Base-by-base conservation (phyloP, 495 filamentous ascomycete species). In the Pyronema omphalodes region DNA sequence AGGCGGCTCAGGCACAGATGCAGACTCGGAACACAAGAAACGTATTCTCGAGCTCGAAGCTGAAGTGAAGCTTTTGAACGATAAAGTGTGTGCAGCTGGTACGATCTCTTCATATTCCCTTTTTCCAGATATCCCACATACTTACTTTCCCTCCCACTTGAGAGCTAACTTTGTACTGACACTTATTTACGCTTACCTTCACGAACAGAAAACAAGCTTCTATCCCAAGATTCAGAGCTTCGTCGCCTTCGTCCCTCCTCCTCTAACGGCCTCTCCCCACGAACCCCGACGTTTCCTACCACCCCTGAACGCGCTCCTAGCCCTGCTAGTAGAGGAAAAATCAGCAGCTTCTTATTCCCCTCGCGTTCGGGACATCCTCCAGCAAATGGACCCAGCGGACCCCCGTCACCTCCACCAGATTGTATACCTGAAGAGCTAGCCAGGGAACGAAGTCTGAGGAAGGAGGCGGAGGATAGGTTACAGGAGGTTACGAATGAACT, bases 151-250 rank as follows among this genome's bases (percentile, higher is more conserved):
- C 23, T 29, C 23, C 23, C 23, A 29, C 23, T 29, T 29, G 5
- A 29, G 5, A 29, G 23, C 23, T 29, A 29, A 29, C 23, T 29
- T 34, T n/a, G 35, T 14, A 55, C 51, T 23, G 37, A 37, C 12
- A 12, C 37, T n/a, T n/a, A 34, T 35, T 52, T 39, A 40, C 19
- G 34, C 6, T 12, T 43, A 43, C 11, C 29, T 29, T 29, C 35
- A 62, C 59, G 79, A 76, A 73, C 53, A 80, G 44, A 14, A 47
- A 23, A 87, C 70, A 84, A 86, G 71, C 80, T 87, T 68, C 84
- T 87, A 63, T 85, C 94, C 71, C 94, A 94, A 75, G 91, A 98
- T 75, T 85, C 93, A 66, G 86, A 94, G 68, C 69, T 94, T 7
- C 75, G 74, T 55, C 53, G 45, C 45, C 12, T 57, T 48, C 11